phyloP scores from a whole-genome alignment of 768 basidiomycete species.

The Tulasnella sp. region DNA sequence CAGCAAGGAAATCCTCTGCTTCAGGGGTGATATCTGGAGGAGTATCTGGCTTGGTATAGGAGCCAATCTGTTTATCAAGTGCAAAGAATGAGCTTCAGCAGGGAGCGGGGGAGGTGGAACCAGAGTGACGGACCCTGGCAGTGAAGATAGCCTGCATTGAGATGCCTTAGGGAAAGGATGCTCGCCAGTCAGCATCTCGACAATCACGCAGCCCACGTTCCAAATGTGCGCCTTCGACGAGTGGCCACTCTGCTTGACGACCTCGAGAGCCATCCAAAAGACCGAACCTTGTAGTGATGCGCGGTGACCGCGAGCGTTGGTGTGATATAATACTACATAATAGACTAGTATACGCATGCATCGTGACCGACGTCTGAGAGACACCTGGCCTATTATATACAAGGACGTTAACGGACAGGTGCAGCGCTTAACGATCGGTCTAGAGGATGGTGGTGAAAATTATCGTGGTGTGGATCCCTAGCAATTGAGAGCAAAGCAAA shows the following conservation, averaged over 20 bases:
- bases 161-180: slow-evolving; percentile 93
- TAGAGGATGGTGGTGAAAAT: neutral
- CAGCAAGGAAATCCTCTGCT: slow-evolving; percentile 76
- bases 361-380: slow-evolving; percentile 40
- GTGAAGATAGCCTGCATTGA: slow-evolving; percentile 99
- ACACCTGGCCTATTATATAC: slow-evolving; percentile 61
- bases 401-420: slow-evolving; percentile 59
- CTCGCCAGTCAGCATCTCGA: slow-evolving; percentile 94
- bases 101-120: neutral
- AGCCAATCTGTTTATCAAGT: slow-evolving; percentile 62
- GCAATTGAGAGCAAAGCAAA: neutral
- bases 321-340: too few relatives aligned
- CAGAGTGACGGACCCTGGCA: slow-evolving; percentile 52
- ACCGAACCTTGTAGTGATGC: slow-evolving; percentile 96
- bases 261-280: slow-evolving; percentile 99
- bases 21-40: slow-evolving; percentile 88
- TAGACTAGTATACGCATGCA: too few relatives aligned
- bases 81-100: neutral
- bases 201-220: slow-evolving; percentile 90
- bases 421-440: too few relatives aligned
- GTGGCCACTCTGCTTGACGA: slow-evolving; percentile 91
- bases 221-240: slow-evolving; percentile 92
- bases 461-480: neutral
- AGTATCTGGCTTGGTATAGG: slow-evolving; percentile 75
- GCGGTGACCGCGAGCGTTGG: slow-evolving; percentile 60